Base-by-base conservation (phyloP, 179 eudicot genomes). In the Patellifolia procumbens region DNA sequence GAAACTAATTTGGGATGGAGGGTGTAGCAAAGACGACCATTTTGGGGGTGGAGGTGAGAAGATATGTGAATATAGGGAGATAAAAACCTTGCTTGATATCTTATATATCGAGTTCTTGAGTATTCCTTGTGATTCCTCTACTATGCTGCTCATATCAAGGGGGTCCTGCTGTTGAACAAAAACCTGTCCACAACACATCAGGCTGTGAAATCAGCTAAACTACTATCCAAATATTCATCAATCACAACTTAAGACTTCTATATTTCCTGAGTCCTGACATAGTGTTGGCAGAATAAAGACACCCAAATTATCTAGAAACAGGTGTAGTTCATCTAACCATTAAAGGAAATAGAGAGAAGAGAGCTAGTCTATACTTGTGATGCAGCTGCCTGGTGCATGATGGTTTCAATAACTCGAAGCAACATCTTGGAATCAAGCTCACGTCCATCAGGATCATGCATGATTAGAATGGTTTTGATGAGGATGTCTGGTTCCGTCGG, bases 401-500 rank as follows among this genome's bases (percentile, higher is more conserved):
- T 83, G 60, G 66, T 72, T 79, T 89, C 91, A 48, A 86, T 80
- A 34, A 84, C 87, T 45, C 79, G 85, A 74, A 92, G 91, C 84
- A 91, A 67, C 64, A 85, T 70, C 82, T 84, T 83, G 26, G 87
- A 76, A 76, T 92, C 92, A 56, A 89, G 78, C 7, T 55, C 75
- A 29, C 84, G 82, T n/a, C 86, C 91, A 58, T 87, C 92, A 17
- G 91, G 92, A 58, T 89, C 87, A 80, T 92, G 97, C 60, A 86
- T 85, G 63, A 86, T 81, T 7, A 82, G 77, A 52, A 88, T 88
- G 73, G 77, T 81, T 80, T 80, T 77, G 31, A 87, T 81, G n/a
- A 87, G 80, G 53, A 83, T 69, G 45, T 91, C 92, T 15, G 82
- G 85, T 63, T 80, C 85, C 1, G 74, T 26, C 7, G 82, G 79